These are phyloP conservation scores for Nidula microcarpa DNA, from an alignment of 768 basidiomycete genomes.

Conservation along the genomic window DNA sequence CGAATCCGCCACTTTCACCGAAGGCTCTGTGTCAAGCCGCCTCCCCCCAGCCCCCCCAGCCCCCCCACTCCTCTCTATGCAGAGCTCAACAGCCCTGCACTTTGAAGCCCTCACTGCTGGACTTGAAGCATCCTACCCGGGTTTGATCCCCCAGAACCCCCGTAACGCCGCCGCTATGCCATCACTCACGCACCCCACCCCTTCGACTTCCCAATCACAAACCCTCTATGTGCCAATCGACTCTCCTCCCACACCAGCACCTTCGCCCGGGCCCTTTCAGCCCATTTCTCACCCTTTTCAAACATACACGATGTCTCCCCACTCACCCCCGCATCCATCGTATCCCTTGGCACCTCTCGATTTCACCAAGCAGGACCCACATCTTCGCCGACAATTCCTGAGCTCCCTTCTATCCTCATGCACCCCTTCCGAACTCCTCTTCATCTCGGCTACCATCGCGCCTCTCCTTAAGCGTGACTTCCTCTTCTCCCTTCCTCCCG, in stretches of 20 bases:
- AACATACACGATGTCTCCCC: conserved; percentile 12
- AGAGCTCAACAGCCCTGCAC: too few relatives aligned
- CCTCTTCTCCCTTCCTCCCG: conserved; percentile 36
- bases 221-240: conserved; percentile 48
- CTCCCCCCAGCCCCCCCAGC: too few relatives aligned
- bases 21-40: too few relatives aligned
- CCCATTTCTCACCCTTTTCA: not conserved
- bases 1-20: too few relatives aligned
- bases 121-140: too few relatives aligned
- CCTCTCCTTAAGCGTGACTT: conserved; percentile 66
- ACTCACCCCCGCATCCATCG: conserved; percentile 8
- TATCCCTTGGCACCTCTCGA: conserved; percentile 13
- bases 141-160: too few relatives aligned
- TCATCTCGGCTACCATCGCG: conserved; percentile 60
- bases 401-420: conserved; percentile 47
- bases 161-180: too few relatives aligned
- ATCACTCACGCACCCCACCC: too few relatives aligned
- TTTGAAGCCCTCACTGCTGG: too few relatives aligned
- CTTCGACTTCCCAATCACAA: not conserved
- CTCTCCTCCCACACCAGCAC: conserved; percentile 61
- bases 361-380: conserved; percentile 17
- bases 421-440: conserved; percentile 59
- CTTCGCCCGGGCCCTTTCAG: conserved; percentile 43
- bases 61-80: too few relatives aligned
- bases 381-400: conserved; percentile 49